These are phyloP conservation scores for Celoporthe dispersa DNA, from an alignment of 2,329 filamentous ascomycete genomes.

Conservation along the genomic window DNA sequence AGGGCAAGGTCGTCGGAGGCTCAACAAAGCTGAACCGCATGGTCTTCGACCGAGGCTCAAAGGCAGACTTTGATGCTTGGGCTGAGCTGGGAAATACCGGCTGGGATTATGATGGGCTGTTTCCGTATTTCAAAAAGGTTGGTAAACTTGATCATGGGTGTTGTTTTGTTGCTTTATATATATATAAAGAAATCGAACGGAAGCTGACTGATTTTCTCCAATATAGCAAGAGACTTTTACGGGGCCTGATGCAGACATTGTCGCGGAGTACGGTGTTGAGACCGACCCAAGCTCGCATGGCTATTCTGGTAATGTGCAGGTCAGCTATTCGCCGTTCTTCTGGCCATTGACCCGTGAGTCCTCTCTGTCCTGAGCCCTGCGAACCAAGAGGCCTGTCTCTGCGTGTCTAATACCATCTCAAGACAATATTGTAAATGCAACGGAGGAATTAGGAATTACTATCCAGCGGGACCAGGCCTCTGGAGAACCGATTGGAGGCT, in stretches of 20 bases:
- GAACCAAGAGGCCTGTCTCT: neutral
- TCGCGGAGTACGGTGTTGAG: slow-evolving; percentile 36
- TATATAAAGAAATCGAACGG: too few species aligned
- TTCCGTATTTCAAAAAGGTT: slow-evolving; percentile 40
- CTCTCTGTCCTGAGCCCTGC: neutral
- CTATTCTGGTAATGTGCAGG: slow-evolving; percentile 35
- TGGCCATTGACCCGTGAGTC: slow-evolving; percentile 36
- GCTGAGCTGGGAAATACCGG: slow-evolving; percentile 36
- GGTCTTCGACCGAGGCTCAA: slow-evolving; percentile 37
- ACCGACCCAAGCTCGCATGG: slow-evolving; percentile 36
- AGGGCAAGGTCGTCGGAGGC: slow-evolving; percentile 35
- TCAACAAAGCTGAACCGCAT: slow-evolving; percentile 37
- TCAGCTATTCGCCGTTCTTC: slow-evolving; percentile 39
- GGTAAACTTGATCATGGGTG: neutral
- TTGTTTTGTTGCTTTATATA: too few species aligned
- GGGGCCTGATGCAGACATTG: slow-evolving; percentile 34
- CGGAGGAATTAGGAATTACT: slow-evolving; percentile 31
- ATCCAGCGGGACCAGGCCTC: slow-evolving; percentile 29
- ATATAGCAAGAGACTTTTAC: slow-evolving; percentile 35
- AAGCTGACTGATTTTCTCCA: neutral
- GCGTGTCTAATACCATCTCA: neutral
- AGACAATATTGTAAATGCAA: slow-evolving; percentile 32
- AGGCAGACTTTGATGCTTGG: slow-evolving; percentile 37
- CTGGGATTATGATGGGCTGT: slow-evolving; percentile 35
- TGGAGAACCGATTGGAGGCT: slow-evolving; percentile 31